Evolutionary conservation across 306 rosid species (phyloP).

Genomic region (Hippophae gyantsensis): DNA sequence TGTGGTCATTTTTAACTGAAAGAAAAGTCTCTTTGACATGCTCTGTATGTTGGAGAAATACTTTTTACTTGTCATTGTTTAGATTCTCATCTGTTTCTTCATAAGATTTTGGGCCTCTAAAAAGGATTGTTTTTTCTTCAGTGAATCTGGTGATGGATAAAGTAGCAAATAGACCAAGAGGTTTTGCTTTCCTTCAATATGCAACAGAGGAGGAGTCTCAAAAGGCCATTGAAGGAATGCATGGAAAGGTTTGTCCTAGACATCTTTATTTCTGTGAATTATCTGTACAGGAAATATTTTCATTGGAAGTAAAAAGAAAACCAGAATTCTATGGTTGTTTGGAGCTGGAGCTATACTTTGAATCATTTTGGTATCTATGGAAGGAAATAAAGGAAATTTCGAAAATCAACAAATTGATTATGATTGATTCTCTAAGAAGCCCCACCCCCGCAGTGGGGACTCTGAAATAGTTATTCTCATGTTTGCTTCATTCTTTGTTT

Average conservation of each 20-base stretch:
- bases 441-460: no score
- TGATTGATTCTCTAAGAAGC: no score
- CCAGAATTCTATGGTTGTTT: not conserved
- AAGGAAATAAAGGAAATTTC: no score
- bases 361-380: no score
- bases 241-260: constrained; percentile 56
- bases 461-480: no score
- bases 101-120: not conserved
- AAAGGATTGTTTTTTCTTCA: constrained; percentile 17
- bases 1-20: no score
- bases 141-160: constrained; percentile 93
- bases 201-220: constrained; percentile 71
- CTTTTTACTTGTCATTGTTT: not conserved
- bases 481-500: no score
- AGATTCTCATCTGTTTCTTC: not conserved
- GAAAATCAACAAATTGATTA: no score
- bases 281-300: not conserved
- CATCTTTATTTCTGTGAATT: constrained; percentile 2
- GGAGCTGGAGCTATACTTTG: not conserved
- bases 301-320: not conserved
- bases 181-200: constrained; percentile 81
- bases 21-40: not conserved
- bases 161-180: constrained; percentile 88
- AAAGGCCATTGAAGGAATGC: constrained; percentile 86
- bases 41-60: not conserved